Percentiles rank a stretch among this genome's conserved stretches.
Conservation (phyloP, 106 monocot species). For the Acorus gramineus region DNA sequence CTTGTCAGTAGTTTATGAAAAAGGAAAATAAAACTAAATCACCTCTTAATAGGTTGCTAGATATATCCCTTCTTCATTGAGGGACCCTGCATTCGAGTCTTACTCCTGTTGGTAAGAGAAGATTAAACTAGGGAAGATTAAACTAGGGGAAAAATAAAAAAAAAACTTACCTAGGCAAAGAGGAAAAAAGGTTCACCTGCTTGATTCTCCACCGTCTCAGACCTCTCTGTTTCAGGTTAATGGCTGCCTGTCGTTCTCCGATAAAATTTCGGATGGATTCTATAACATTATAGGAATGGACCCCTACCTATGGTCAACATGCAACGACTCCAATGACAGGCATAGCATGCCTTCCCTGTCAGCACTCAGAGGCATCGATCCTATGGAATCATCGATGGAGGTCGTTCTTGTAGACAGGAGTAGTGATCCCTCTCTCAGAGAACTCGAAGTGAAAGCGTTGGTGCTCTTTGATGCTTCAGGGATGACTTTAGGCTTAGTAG, state of each 20-base stretch:
- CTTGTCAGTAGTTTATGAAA: too few relatives aligned
- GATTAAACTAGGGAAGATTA: too few relatives aligned
- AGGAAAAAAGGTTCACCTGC: too few relatives aligned
- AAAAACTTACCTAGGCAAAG: too few relatives aligned
- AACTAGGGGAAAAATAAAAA: too few relatives aligned
- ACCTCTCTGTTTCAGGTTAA: constrained; percentile 36
- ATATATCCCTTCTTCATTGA: too few relatives aligned
- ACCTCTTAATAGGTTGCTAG: too few relatives aligned
- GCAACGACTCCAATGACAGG: constrained; percentile 57
- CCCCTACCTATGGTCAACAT: constrained; percentile 63
- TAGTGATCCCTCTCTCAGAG: constrained; percentile 32
- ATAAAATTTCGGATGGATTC: constrained; percentile 55
- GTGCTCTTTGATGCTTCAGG: constrained; percentile 25
- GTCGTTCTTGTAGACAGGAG: constrained; percentile 47
- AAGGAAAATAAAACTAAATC: too few relatives aligned
- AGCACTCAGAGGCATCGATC: constrained; percentile 38
- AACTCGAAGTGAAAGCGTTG: constrained; percentile 51
- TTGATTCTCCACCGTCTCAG: neutral
- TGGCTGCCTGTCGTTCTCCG: constrained; percentile 60
- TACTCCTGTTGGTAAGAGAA: too few relatives aligned
- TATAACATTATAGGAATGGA: constrained; percentile 66
- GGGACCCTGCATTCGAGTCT: too few relatives aligned
- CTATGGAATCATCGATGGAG: constrained; percentile 50
- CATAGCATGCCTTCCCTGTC: constrained; percentile 36
- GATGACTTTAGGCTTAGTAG: constrained; percentile 30